Conservation (phyloP, 345 rosid species). For the Populus pruinosa region DNA sequence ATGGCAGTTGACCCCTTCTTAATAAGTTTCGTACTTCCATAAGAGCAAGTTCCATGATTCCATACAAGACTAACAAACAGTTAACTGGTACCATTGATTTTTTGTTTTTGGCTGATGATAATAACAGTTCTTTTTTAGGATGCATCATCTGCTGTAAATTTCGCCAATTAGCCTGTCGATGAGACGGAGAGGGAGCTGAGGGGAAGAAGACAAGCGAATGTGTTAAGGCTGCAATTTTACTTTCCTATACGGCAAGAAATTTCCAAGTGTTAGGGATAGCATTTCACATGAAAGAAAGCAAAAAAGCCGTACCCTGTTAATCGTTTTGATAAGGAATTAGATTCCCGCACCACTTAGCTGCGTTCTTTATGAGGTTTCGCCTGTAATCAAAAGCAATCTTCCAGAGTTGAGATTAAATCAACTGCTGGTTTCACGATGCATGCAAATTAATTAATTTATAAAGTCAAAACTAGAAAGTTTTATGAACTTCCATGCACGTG, state of each 20-base stretch:
- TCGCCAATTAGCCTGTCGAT: background rate
- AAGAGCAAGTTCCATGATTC: background rate
- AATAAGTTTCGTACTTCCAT: background rate
- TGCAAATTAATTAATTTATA: background rate
- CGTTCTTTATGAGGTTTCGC: background rate
- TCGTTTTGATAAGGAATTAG: slow-evolving; percentile 33
- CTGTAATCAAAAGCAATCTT: background rate
- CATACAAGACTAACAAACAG: background rate
- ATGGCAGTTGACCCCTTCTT: background rate
- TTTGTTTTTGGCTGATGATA: background rate
- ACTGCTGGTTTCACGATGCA: background rate
- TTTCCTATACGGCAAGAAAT: slow-evolving; percentile 23
- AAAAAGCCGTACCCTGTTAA: slow-evolving; percentile 10
- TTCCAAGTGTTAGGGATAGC: slow-evolving; percentile 6
- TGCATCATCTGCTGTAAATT: background rate
- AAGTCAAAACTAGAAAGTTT: background rate
- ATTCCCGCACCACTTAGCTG: slow-evolving; percentile 33
- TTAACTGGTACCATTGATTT: too few relatives aligned
- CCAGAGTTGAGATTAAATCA: background rate
- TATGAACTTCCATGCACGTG: slow-evolving; percentile 11
- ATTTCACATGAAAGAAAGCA: slow-evolving; percentile 36
- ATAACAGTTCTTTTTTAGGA: background rate
- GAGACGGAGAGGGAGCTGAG: background rate
- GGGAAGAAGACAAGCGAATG: slow-evolving; percentile 17
- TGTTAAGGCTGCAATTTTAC: slow-evolving; percentile 28